Conservation (phyloP, 148 eudicot species). For the Silene uniflora region DNA sequence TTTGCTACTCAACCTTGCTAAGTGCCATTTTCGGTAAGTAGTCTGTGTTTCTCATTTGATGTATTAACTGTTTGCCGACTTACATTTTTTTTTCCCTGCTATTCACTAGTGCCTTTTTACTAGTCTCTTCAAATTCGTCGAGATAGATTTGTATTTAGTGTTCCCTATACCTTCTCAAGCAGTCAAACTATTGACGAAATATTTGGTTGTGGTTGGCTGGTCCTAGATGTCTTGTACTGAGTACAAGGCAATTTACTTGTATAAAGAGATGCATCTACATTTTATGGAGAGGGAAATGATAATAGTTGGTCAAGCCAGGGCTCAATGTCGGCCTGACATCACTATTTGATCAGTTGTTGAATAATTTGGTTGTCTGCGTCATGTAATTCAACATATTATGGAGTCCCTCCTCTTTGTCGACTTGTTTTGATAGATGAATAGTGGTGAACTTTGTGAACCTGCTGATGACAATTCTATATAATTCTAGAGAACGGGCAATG, state of each 20-base stretch:
- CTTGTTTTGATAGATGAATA: not conserved
- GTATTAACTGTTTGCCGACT: not conserved
- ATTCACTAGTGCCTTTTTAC: not conserved
- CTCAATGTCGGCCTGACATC: not conserved
- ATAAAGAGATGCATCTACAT: not conserved
- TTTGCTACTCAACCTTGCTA: conserved; percentile 75
- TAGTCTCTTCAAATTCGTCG: not conserved
- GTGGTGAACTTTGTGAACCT: not conserved
- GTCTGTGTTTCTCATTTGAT: not conserved
- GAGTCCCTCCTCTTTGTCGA: not conserved
- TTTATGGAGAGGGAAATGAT: not conserved
- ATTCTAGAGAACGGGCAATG: not conserved
- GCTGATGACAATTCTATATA: not conserved
- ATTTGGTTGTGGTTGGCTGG: not conserved
- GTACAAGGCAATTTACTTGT: not conserved
- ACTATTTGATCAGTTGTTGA: not conserved
- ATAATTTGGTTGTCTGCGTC: not conserved
- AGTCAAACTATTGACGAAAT: not conserved
- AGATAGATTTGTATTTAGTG: not conserved
- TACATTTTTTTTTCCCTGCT: not conserved
- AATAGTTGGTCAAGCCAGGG: not conserved
- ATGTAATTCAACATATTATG: not conserved
- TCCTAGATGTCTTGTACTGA: not conserved
- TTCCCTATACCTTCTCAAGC: not conserved
- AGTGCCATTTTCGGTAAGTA: conserved; percentile 82